Base-by-base conservation (phyloP, 2,329 filamentous ascomycete genomes). In the Niveomyces coronatus region DNA sequence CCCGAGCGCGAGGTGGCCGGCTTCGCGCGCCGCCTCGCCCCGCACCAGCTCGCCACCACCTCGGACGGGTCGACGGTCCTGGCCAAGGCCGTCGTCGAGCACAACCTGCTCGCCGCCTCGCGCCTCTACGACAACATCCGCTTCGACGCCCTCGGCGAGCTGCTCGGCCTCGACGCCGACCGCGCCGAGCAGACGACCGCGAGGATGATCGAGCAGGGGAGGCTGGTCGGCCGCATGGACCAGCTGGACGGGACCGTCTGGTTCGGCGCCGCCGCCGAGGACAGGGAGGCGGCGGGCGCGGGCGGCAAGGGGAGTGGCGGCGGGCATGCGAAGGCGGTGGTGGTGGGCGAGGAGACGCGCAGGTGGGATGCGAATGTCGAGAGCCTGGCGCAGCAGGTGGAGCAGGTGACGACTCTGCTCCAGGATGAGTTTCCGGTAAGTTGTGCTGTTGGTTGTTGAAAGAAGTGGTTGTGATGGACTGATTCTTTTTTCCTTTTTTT, bases 201-300 rank as follows among this genome's bases (percentile, higher is more conserved):
- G 4, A 74, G 78, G 49, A 98, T 98, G 91, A 85, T 98, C 50
- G 88, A 96, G 65, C 88, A 95, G 60, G 87, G 85, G 9, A 78
- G 91, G 22, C 63, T 98, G 36, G 76, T 82, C 3, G 91, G 89
- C 7, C 79, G 82, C 41, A 96, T 98, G 52, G 89, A 98, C 60
- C 91, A 98, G 65, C 88, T 98, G 41, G 85, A 87, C 40, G 74
- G 82, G 11, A 65, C 88, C 9, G 88, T 98, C 43, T 87, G 79
- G 64, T 98, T 98, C 55, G n/a, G n/a, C n/a, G n/a, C n/a, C n/a
- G n/a, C n/a, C n/a, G n/a, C n/a, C n/a, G 85, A 91, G 60, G 68
- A 61, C 53, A 76, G 76, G 22, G 81, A 85, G 52, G 79, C 77
- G 7, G 79, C 75, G 3, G 80, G 78, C 2, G 70, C 80, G 55